Conservation (phyloP, 805 yeast genomes). For the Myxozyma nipponensis region DNA sequence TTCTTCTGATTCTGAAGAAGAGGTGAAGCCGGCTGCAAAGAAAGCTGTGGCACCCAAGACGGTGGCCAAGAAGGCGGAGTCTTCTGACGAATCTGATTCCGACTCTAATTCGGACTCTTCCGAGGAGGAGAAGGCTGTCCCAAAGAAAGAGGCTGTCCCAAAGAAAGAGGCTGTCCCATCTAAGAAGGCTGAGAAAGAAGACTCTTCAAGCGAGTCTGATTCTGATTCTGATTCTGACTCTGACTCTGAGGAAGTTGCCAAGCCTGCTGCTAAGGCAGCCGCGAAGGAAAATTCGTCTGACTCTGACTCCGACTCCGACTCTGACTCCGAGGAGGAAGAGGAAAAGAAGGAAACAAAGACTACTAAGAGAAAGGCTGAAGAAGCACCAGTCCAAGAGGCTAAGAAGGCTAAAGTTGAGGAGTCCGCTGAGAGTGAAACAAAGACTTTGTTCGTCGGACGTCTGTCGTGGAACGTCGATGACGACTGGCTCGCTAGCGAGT, state of each 20-base stretch:
- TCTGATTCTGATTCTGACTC: slow-evolving; percentile 33
- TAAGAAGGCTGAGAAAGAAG: slow-evolving; percentile 21
- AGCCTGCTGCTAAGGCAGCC: slow-evolving; percentile 17
- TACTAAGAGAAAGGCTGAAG: slow-evolving; percentile 44
- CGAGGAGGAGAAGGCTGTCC: slow-evolving; percentile 26
- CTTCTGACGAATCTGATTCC: slow-evolving; percentile 31
- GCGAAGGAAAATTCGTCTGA: slow-evolving; percentile 18
- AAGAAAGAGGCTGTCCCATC: slow-evolving; percentile 13
- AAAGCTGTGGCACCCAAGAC: slow-evolving; percentile 1
- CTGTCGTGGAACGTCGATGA: slow-evolving; percentile 96
- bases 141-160: slow-evolving; percentile 34
- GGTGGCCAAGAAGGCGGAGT: slow-evolving; percentile 5
- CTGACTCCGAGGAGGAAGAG: slow-evolving; percentile 37
- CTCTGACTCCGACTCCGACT: slow-evolving; percentile 31
- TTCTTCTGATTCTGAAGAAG: slow-evolving; percentile 28
- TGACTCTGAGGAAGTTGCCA: slow-evolving; percentile 12
- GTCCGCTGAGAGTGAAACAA: slow-evolving; percentile 54
- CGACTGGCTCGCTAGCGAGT: slow-evolving; percentile 85
- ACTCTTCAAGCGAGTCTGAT: slow-evolving; percentile 34
- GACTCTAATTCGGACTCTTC: slow-evolving; percentile 33
- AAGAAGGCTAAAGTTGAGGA: slow-evolving; percentile 42
- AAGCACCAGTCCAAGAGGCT: slow-evolving; percentile 43
- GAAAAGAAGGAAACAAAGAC: slow-evolving; percentile 35
- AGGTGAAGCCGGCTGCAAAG: slow-evolving; percentile 1
- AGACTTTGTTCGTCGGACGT: slow-evolving; percentile 94